Evolutionary conservation across 148 eudicot genomes (phyloP).

Genomic region (Cornus controversa): DNA sequence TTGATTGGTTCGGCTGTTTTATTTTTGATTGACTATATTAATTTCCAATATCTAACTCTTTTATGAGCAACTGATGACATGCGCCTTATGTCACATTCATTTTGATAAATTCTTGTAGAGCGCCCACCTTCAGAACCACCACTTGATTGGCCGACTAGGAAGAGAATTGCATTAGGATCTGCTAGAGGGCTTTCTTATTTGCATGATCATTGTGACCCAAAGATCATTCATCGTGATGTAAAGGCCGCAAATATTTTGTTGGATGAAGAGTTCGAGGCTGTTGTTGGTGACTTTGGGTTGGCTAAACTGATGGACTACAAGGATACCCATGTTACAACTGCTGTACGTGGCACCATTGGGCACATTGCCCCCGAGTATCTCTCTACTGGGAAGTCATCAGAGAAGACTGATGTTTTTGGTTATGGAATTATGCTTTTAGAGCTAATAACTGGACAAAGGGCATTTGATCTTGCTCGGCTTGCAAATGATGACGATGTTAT

Average conservation of each 20-base stretch:
- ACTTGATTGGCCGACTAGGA: constrained; percentile 42
- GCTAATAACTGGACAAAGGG: constrained; percentile 44
- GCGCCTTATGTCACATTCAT: neutral
- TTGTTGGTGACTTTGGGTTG: constrained; percentile 46
- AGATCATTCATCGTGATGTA: constrained; percentile 48
- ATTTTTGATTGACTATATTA: neutral
- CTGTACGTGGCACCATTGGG: constrained; percentile 44
- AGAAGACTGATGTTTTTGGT: constrained; percentile 48
- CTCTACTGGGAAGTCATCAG: constrained; percentile 39
- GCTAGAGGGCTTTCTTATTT: constrained; percentile 47
- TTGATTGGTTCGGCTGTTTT: neutral
- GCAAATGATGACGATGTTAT: constrained; percentile 46
- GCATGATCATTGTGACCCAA: constrained; percentile 45
- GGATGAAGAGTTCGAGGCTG: constrained; percentile 49
- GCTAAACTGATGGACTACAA: constrained; percentile 50
- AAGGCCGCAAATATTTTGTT: constrained; percentile 47
- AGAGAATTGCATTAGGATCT: constrained; percentile 40
- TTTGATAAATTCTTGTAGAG: constrained; percentile 20
- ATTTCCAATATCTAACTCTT: neutral
- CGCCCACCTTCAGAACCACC: constrained; percentile 35
- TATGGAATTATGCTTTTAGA: constrained; percentile 48
- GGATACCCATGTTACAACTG: constrained; percentile 43
- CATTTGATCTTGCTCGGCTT: constrained; percentile 48
- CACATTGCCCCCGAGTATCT: constrained; percentile 47
- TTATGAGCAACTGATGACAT: neutral